Evolutionary conservation across 108 stramenopile genomes (phyloP).

Genomic region (Fistulifera pelliculosa): DNA sequence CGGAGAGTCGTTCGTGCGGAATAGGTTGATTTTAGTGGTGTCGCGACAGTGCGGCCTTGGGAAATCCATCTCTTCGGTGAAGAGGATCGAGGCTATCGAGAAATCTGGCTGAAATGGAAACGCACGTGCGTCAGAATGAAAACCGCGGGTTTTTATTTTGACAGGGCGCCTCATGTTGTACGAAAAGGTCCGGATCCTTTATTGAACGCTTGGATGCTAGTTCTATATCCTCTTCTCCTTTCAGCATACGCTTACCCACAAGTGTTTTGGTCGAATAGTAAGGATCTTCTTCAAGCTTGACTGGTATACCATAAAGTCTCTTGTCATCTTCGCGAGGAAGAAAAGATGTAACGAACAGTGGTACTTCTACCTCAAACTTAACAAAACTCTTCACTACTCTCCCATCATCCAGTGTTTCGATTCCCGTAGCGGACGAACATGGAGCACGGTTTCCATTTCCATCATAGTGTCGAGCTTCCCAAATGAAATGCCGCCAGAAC

Average conservation of each 20-base stretch:
- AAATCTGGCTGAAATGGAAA: not conserved
- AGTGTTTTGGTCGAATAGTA: constrained; percentile 11
- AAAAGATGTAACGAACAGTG: constrained; percentile 66
- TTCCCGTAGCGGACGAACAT: constrained; percentile 77
- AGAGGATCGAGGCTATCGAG: not conserved
- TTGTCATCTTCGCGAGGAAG: constrained; percentile 39
- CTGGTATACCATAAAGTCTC: constrained; percentile 31
- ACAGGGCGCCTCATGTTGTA: not conserved
- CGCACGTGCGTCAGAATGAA: not conserved
- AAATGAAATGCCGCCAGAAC: constrained; percentile 65
- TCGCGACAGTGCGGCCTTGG: not conserved
- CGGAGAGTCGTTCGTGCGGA: not conserved
- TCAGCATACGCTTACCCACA: not conserved
- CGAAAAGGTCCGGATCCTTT: not conserved
- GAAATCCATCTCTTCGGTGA: not conserved
- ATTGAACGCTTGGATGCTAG: not conserved
- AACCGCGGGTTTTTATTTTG: not conserved
- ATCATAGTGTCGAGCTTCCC: constrained; percentile 8
- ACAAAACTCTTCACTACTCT: constrained; percentile 72
- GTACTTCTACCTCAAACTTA: constrained; percentile 79
- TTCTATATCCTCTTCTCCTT: constrained; percentile 1
- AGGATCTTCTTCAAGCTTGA: constrained; percentile 51
- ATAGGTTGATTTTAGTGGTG: no score
- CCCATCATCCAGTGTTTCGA: constrained; percentile 57
- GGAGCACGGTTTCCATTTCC: constrained; percentile 51